phyloP scores from a whole-genome alignment of 768 basidiomycete genomes.

The Lentinula guzmanii region DNA sequence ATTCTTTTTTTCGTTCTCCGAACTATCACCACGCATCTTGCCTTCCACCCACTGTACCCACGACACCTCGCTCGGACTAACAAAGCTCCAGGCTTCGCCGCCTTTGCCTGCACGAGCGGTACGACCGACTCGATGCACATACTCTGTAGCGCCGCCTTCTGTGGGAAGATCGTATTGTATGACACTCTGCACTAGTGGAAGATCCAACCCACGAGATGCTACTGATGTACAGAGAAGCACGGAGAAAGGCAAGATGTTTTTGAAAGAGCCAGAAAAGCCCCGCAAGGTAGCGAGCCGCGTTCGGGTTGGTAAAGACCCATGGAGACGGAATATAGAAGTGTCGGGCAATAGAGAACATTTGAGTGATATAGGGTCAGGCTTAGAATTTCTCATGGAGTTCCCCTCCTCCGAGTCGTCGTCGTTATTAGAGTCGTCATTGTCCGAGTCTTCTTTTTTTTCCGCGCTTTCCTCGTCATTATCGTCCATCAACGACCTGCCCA shows the following conservation, averaged over 20 bases:
- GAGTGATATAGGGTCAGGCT: slow-evolving; percentile 39
- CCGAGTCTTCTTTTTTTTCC: slow-evolving; percentile 15
- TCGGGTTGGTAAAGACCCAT: slow-evolving; percentile 83
- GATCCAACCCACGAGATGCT: slow-evolving; percentile 95
- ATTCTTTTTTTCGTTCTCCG: slow-evolving; percentile 24
- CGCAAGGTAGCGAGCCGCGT: slow-evolving; percentile 80
- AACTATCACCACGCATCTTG: slow-evolving; percentile 61
- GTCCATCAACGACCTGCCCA: slow-evolving; percentile 23
- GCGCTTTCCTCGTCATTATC: not conserved
- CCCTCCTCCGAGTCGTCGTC: slow-evolving; percentile 6
- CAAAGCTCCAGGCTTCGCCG: slow-evolving; percentile 93
- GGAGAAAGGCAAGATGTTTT: slow-evolving; percentile 40
- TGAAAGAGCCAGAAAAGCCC: slow-evolving; percentile 57
- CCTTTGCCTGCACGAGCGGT: slow-evolving; percentile 95
- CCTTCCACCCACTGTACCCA: slow-evolving; percentile 91
- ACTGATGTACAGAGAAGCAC: slow-evolving; percentile 94
- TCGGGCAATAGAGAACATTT: slow-evolving; percentile 76
- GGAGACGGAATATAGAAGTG: slow-evolving; percentile 80
- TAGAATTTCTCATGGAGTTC: slow-evolving; percentile 6
- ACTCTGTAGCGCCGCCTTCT: slow-evolving; percentile 93
- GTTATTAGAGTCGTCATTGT: slow-evolving; percentile 14
- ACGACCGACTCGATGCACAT: slow-evolving; percentile 93
- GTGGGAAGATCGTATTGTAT: slow-evolving; percentile 97
- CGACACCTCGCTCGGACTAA: slow-evolving; percentile 77
- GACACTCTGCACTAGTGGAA: slow-evolving; percentile 91